Evolutionary conservation across 352 stramenopile species (phyloP).

Genomic region (Phytophthora hybrid): DNA sequence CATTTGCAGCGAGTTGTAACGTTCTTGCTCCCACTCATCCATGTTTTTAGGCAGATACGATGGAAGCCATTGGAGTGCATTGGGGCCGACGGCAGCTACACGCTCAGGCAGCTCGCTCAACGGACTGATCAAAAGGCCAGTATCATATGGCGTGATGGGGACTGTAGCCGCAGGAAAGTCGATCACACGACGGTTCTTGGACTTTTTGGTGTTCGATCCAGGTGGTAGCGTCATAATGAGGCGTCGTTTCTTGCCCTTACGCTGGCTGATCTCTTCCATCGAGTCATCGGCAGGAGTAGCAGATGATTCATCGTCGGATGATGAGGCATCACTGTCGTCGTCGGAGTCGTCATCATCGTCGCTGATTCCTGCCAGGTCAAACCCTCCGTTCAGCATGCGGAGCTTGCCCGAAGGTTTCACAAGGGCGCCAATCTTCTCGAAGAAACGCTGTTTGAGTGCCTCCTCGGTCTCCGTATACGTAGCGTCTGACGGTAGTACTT

Average conservation of each 20-base stretch:
- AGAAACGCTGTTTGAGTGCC: slow-evolving; percentile 67
- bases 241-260: slow-evolving; percentile 65
- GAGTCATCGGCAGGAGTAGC: slow-evolving; percentile 27
- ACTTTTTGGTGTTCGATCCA: slow-evolving; percentile 48
- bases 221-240: slow-evolving; percentile 62
- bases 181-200: slow-evolving; percentile 60
- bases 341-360: slow-evolving; percentile 50
- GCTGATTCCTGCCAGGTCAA: slow-evolving; percentile 34
- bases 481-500: slow-evolving; percentile 60
- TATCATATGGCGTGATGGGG: slow-evolving; percentile 71
- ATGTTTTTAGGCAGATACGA: slow-evolving; percentile 78
- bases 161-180: slow-evolving; percentile 76
- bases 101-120: slow-evolving; percentile 72
- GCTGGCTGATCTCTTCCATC: slow-evolving; percentile 20
- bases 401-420: slow-evolving; percentile 61
- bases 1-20: slow-evolving; percentile 77
- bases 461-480: slow-evolving; percentile 65
- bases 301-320: slow-evolving; percentile 44
- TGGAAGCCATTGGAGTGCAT: slow-evolving; percentile 77
- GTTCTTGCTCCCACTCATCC: slow-evolving; percentile 81
- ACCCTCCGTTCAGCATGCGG: slow-evolving; percentile 37
- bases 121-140: slow-evolving; percentile 72
- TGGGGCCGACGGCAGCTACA: slow-evolving; percentile 69
- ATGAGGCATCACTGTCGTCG: slow-evolving; percentile 37
- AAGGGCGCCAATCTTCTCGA: slow-evolving; percentile 74